Evolutionary conservation across 1,139 yeast species (phyloP).

Genomic region (Nadsonia starkeyi-henricii): DNA sequence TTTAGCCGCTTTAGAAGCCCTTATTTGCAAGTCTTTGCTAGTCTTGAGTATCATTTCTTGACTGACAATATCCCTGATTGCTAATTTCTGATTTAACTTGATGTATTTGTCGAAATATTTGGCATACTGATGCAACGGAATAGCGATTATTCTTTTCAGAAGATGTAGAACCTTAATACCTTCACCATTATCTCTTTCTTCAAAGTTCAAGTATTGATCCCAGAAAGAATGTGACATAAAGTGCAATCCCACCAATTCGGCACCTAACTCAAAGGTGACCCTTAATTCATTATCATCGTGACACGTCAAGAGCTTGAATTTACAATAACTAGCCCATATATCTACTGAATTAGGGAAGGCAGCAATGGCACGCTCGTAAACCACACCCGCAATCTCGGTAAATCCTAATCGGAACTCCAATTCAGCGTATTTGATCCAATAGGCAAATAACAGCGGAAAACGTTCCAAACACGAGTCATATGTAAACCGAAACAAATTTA

Average conservation of each 20-base stretch:
- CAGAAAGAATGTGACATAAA: conserved; percentile 66
- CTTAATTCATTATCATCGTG: conserved; percentile 11
- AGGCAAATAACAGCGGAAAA: conserved; percentile 62
- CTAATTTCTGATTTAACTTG: conserved; percentile 14
- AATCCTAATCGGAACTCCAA: conserved; percentile 50
- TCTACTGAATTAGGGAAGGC: conserved; percentile 44
- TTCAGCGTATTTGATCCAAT: conserved; percentile 67
- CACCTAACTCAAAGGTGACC: conserved; percentile 47
- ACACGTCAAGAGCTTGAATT: conserved; percentile 33
- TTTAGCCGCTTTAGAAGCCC: conserved; percentile 2
- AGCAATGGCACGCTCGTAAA: conserved; percentile 43
- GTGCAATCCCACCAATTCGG: conserved; percentile 52
- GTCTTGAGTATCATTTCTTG: conserved; percentile 3
- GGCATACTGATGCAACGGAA: conserved; percentile 69
- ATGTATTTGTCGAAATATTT: conserved; percentile 30
- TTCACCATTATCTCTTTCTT: conserved; percentile 18
- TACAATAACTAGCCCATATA: conserved; percentile 60
- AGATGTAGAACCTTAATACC: conserved; percentile 25
- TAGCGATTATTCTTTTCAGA: conserved; percentile 46
- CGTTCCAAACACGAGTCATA: conserved; percentile 44
- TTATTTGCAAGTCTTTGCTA: conserved; percentile 5
- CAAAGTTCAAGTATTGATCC: conserved; percentile 51
- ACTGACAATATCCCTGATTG: conserved; percentile 11
- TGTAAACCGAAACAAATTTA: conserved; percentile 33
- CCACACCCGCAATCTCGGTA: conserved; percentile 32